Conservation (phyloP, 2,329 filamentous ascomycete species). For the Cladophialophora bantiana region DNA sequence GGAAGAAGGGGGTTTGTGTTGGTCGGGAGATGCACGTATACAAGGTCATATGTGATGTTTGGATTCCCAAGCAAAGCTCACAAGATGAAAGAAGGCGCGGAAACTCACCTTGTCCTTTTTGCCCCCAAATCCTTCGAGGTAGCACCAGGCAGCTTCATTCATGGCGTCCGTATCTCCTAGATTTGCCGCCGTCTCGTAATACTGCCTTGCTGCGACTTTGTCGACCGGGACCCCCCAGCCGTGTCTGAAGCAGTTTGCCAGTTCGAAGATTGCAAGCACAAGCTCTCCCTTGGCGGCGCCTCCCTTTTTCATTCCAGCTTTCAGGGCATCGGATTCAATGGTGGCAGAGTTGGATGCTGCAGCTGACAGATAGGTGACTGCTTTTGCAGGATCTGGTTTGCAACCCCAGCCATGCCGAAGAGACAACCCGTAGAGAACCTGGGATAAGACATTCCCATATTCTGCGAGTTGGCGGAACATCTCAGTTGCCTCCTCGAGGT, state of each 20-base stretch:
- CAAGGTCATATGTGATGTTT: constrained; percentile 5
- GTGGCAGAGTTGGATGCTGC: constrained; percentile 89
- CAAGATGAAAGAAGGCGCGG: constrained; percentile 1
- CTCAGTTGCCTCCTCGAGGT: constrained; percentile 78
- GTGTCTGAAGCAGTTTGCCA: constrained; percentile 78
- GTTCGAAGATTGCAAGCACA: constrained; percentile 93
- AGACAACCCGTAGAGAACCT: constrained; percentile 87
- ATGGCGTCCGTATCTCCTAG: constrained; percentile 93
- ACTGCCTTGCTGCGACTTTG: constrained; percentile 82
- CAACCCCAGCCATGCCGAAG: constrained; percentile 92
- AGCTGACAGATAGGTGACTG: constrained; percentile 82
- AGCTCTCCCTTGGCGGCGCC: constrained; percentile 95
- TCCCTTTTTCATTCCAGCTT: constrained; percentile 88
- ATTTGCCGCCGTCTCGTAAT: constrained; percentile 97
- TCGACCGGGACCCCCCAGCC: constrained; percentile 93
- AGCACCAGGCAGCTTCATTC: constrained; percentile 97
- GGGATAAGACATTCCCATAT: constrained; percentile 87
- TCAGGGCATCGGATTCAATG: constrained; percentile 83
- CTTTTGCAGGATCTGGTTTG: constrained; percentile 71
- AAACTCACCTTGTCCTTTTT: constrained; percentile 94
- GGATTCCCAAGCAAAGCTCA: constrained; percentile 15
- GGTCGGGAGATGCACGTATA: constrained; percentile 2
- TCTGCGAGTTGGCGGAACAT: constrained; percentile 87
- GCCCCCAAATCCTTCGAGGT: constrained; percentile 93
- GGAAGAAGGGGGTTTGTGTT: neutral